Conservation (phyloP, 306 rosid genomes). For the Lagenaria siceraria region DNA sequence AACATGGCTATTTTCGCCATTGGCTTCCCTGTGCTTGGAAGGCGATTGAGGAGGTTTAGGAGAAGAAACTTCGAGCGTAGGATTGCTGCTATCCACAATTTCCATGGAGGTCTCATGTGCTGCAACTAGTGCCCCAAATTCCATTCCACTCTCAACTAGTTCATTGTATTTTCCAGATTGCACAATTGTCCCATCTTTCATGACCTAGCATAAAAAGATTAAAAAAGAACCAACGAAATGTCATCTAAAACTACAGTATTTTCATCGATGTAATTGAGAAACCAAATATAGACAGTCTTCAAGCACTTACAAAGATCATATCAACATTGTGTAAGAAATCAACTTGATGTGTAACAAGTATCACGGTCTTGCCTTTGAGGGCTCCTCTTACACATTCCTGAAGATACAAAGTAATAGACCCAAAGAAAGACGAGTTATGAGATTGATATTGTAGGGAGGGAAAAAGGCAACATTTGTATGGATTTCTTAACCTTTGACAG, state of each 20-base stretch:
- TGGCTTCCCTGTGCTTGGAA: slow-evolving; percentile 27
- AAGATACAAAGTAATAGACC: background rate
- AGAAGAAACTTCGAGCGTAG: slow-evolving; percentile 23
- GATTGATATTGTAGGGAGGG: background rate
- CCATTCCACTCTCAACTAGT: slow-evolving; percentile 48
- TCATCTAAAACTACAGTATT: background rate
- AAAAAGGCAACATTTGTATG: background rate
- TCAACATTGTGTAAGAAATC: slow-evolving; percentile 87
- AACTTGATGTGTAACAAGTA: slow-evolving; percentile 96
- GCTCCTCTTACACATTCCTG: slow-evolving; percentile 89
- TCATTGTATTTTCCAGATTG: slow-evolving; percentile 75
- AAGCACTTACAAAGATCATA: slow-evolving; percentile 43
- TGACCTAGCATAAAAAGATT: slow-evolving; percentile 32
- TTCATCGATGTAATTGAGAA: background rate
- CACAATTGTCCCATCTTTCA: slow-evolving; percentile 73
- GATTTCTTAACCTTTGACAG: too few species aligned
- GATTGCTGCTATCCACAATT: slow-evolving; percentile 54
- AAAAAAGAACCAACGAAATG: background rate
- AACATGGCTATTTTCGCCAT: slow-evolving; percentile 28
- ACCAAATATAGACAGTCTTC: background rate
- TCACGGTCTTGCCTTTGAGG: slow-evolving; percentile 62
- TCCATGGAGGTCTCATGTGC: slow-evolving; percentile 93
- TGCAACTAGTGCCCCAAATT: slow-evolving; percentile 59
- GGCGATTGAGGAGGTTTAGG: slow-evolving; percentile 24
- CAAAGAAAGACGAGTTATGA: background rate